A percentile compares a stretch with the other conserved stretches of the same genome.
phyloP scores from a whole-genome alignment of 108 stramenopile genomes.

The Nitzschia sp. region DNA sequence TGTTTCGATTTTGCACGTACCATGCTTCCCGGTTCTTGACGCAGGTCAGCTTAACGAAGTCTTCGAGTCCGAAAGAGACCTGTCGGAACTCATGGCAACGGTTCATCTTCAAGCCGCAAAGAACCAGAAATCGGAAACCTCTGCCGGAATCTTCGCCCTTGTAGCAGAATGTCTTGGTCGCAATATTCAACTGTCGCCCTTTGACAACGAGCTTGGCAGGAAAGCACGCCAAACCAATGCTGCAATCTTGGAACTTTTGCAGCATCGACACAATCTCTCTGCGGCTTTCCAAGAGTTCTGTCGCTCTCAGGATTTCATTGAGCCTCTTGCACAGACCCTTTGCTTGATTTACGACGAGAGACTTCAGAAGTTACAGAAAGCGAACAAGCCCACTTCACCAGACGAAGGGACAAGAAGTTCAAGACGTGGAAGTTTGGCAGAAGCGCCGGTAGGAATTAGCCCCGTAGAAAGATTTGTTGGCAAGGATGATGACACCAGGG shows the following conservation, averaged over 20 bases:
- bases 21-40: slow-evolving; percentile 71
- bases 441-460: slow-evolving; percentile 33
- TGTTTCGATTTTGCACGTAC: slow-evolving; percentile 80
- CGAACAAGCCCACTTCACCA: slow-evolving; percentile 14
- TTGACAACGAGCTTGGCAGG: slow-evolving; percentile 61
- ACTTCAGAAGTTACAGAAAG: slow-evolving; percentile 39
- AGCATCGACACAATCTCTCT: slow-evolving; percentile 75
- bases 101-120: slow-evolving; percentile 28
- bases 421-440: slow-evolving; percentile 36
- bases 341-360: slow-evolving; percentile 77
- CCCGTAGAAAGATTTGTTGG: slow-evolving; percentile 70
- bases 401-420: neutral
- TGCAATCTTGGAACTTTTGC: slow-evolving; percentile 76
- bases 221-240: slow-evolving; percentile 80
- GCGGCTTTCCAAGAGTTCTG: slow-evolving; percentile 83
- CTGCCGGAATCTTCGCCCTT: slow-evolving; percentile 83
- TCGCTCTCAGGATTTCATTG: slow-evolving; percentile 70
- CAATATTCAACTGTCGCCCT: slow-evolving; percentile 79
- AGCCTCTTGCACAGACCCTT: slow-evolving; percentile 82
- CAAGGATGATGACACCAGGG: slow-evolving; percentile 36
- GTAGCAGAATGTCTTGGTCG: slow-evolving; percentile 86
- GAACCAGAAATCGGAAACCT: slow-evolving; percentile 59
- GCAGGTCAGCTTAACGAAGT: slow-evolving; percentile 75
- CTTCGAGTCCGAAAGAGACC: slow-evolving; percentile 66
- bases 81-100: slow-evolving; percentile 38